These are phyloP conservation scores for Discostella stelligeroides DNA, from an alignment of 108 stramenopile genomes.

Conservation along the genomic window DNA sequence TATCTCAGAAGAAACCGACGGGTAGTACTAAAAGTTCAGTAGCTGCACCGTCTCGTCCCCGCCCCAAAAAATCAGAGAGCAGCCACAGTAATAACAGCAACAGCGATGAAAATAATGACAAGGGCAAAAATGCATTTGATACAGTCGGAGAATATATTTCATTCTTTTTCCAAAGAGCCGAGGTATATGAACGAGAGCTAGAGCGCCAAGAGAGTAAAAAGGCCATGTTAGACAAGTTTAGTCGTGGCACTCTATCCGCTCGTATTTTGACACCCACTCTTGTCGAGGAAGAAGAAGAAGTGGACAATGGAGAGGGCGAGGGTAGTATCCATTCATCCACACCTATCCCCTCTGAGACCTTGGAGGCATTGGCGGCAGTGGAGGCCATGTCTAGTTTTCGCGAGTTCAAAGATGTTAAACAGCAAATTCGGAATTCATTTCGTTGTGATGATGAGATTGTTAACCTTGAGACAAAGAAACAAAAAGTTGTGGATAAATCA, in stretches of 20 bases:
- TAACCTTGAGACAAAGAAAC: background rate
- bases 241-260: constrained; percentile 5
- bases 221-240: constrained; percentile 10
- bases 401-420: constrained; percentile 23
- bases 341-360: constrained; percentile 14
- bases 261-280: background rate
- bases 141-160: constrained; percentile 35
- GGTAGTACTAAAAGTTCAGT: background rate
- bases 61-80: background rate
- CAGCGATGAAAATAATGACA: constrained; percentile 7
- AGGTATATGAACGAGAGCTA: constrained; percentile 42
- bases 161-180: constrained; percentile 36
- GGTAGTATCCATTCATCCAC: constrained; percentile 3
- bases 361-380: constrained; percentile 37
- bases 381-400: constrained; percentile 44
- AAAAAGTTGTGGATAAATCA: background rate
- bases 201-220: constrained; percentile 29
- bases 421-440: constrained; percentile 18
- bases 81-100: background rate
- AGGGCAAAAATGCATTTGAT: constrained; percentile 41
- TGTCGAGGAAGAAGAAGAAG: background rate
- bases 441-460: background rate
- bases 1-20: too few relatives aligned
- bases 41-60: background rate
- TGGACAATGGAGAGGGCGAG: background rate